Evolutionary conservation across 73 alveolate species (phyloP).

Genomic region (Blepharisma stoltei): DNA sequence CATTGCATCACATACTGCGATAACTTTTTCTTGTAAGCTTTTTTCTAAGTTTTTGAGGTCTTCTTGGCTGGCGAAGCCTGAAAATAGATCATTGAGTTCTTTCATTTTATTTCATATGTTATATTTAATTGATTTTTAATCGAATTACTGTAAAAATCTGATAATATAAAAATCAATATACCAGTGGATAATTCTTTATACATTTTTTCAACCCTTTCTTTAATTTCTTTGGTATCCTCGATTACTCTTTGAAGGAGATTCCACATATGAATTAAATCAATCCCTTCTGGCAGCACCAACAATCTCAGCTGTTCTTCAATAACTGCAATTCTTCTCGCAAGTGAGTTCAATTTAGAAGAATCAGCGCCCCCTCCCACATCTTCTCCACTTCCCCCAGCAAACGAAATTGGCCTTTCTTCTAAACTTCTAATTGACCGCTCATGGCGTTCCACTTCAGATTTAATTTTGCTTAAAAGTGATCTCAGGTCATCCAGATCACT

Average conservation of each 20-base stretch:
- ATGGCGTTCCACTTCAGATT: not conserved
- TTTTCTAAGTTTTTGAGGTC: slow-evolving; percentile 57
- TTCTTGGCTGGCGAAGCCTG: not conserved
- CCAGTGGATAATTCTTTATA: slow-evolving; percentile 6
- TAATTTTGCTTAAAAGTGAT: not conserved
- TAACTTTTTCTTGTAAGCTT: slow-evolving; percentile 61
- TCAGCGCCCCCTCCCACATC: not conserved
- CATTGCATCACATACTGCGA: slow-evolving; percentile 66
- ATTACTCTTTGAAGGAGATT: not conserved
- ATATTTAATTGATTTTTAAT: no score
- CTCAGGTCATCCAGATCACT: not conserved
- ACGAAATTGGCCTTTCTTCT: no score
- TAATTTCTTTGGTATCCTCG: not conserved
- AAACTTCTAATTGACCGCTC: not conserved
- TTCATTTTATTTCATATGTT: no score
- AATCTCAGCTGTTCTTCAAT: slow-evolving; percentile 5
- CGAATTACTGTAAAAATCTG: no score
- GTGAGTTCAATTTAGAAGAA: not conserved
- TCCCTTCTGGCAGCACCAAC: not conserved
- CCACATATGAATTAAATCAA: not conserved
- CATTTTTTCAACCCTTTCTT: not conserved
- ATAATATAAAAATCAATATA: no score
- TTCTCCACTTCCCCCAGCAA: no score
- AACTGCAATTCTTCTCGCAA: not conserved
- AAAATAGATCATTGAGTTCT: no score